Evolutionary conservation across 371 early-diverging fungal genomes (phyloP).

Genomic region (Choanephora cucurbitarum): DNA sequence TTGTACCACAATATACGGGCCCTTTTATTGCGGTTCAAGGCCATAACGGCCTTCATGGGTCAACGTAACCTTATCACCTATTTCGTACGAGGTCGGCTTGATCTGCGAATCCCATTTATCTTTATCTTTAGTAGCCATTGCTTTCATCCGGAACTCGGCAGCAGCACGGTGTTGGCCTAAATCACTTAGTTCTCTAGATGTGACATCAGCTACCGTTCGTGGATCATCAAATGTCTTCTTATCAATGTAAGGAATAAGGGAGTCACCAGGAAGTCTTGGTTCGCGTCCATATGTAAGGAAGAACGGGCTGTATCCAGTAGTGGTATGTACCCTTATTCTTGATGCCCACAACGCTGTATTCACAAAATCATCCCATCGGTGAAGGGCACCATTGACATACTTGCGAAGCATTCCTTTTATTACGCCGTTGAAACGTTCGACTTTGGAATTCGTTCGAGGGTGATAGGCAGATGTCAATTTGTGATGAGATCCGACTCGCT

Average conservation of each 20-base stretch:
- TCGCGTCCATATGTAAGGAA: constrained; percentile 21
- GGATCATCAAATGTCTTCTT: constrained; percentile 2
- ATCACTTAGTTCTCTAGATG: background rate
- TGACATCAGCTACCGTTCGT: background rate
- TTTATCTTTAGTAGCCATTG: constrained; percentile 5
- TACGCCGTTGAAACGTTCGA: constrained; percentile 18
- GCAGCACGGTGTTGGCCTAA: constrained; percentile 3
- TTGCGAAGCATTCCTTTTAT: background rate
- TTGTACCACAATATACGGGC: constrained; percentile 6
- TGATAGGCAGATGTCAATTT: constrained; percentile 26
- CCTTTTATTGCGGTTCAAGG: constrained; percentile 12
- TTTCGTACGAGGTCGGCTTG: background rate
- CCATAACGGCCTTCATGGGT: constrained; percentile 9
- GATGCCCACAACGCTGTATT: background rate
- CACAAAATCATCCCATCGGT: background rate
- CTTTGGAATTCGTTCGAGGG: constrained; percentile 21
- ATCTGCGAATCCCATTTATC: constrained; percentile 6
- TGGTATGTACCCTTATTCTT: background rate
- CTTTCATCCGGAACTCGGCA: background rate
- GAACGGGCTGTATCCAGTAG: constrained; percentile 19
- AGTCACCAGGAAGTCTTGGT: constrained; percentile 20
- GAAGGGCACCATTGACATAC: background rate
- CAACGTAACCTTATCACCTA: constrained; percentile 9
- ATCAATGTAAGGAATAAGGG: constrained; percentile 7
- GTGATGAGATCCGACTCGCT: constrained; percentile 7